Evolutionary conservation across 192 early-diverging fungal species (phyloP).

Genomic region (Hyaloraphidium curvatum): DNA sequence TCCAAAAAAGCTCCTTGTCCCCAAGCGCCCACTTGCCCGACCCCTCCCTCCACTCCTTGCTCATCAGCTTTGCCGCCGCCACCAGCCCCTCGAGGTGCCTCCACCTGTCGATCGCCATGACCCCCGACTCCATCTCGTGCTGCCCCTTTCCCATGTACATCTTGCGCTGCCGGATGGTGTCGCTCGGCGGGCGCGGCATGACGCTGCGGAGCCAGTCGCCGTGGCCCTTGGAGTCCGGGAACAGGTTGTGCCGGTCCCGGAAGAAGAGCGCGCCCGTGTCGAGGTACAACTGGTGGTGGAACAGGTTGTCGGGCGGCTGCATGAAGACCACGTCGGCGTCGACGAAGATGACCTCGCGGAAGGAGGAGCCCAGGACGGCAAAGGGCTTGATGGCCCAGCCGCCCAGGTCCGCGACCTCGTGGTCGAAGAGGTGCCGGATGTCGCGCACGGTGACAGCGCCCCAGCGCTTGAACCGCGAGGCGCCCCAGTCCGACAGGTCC

Average conservation of each 20-base stretch:
- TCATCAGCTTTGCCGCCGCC: not conserved
- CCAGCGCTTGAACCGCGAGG: conserved; percentile 10
- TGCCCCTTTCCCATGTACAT: too few species aligned
- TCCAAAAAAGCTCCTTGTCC: conserved; percentile 8
- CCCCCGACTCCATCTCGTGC: not conserved
- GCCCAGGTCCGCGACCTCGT: conserved; percentile 17
- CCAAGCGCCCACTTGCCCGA: conserved; percentile 1
- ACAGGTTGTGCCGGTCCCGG: too few species aligned
- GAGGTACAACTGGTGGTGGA: conserved; percentile 22
- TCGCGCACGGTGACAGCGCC: conserved; percentile 15
- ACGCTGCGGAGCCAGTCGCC: too few species aligned
- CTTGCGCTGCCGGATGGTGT: too few species aligned
- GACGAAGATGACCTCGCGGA: conserved; percentile 39
- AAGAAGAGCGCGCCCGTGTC: conserved; percentile 36
- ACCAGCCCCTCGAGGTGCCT: not conserved
- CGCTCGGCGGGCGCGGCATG: too few species aligned
- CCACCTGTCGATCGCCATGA: not conserved
- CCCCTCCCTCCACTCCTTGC: not conserved
- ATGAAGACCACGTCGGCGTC: conserved; percentile 52
- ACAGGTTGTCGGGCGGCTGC: conserved; percentile 29
- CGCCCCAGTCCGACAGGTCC: conserved; percentile 16
- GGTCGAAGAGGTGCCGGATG: conserved; percentile 16
- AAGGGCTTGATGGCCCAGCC: conserved; percentile 56
- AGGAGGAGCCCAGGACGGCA: conserved; percentile 36
- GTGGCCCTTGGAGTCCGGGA: too few species aligned